Evolutionary conservation across 495 filamentous ascomycete species (phyloP).

Genomic region (Amniculicola lignicola): DNA sequence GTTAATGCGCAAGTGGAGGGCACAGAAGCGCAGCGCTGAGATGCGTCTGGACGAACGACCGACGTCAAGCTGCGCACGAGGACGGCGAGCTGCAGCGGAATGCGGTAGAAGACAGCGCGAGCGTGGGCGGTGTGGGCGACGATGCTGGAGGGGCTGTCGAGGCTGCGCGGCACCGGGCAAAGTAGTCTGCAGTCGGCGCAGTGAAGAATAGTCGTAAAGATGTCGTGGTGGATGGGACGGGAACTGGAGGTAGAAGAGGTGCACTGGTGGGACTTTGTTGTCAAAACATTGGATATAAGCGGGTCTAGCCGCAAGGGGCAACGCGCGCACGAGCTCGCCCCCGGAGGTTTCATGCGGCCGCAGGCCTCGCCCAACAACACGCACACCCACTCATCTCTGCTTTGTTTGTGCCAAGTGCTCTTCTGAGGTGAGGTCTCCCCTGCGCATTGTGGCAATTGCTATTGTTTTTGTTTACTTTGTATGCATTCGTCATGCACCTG

Average conservation of each 20-base stretch:
- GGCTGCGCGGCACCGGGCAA: constrained; percentile 4
- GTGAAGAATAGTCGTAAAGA: constrained; percentile 31
- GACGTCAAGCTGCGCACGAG: constrained; percentile 5
- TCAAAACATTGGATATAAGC: no score
- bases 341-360: no score
- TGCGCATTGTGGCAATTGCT: no score
- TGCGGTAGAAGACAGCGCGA: not conserved
- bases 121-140: constrained; percentile 5
- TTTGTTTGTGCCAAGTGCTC: no score
- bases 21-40: constrained; percentile 12
- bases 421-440: no score
- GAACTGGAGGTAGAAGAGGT: not conserved
- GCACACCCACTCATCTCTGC: no score
- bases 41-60: not conserved
- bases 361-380: no score
- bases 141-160: constrained; percentile 1
- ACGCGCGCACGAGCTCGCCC: no score
- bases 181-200: not conserved
- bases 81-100: not conserved
- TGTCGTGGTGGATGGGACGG: constrained; percentile 2
- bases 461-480: no score
- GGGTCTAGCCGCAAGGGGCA: no score
- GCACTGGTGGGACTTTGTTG: not conserved
- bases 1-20: constrained; percentile 2
- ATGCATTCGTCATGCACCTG: no score